Evolutionary conservation across 2,329 filamentous ascomycete species (phyloP).

Genomic region (Aspergillus bombycis): DNA sequence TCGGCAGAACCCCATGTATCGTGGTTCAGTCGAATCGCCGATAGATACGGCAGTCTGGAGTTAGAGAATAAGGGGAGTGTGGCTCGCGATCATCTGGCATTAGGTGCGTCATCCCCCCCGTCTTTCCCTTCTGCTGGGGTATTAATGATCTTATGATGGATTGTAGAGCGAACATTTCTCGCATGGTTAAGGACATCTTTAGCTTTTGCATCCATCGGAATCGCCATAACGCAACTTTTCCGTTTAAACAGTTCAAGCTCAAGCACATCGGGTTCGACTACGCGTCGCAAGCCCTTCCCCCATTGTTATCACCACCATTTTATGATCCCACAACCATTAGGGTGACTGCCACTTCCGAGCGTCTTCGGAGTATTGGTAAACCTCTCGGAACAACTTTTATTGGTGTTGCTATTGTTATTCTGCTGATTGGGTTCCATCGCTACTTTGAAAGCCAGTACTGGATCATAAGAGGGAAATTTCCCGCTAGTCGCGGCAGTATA

Average conservation of each 20-base stretch:
- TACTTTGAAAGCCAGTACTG: slow-evolving; percentile 71
- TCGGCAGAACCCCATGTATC: slow-evolving; percentile 24
- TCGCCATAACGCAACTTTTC: slow-evolving; percentile 68
- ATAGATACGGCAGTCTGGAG: slow-evolving; percentile 65
- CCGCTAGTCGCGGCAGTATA: slow-evolving; percentile 64
- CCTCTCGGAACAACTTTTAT: slow-evolving; percentile 68
- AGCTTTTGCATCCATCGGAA: slow-evolving; percentile 67
- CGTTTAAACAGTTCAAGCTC: slow-evolving; percentile 58
- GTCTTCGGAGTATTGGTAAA: slow-evolving; percentile 58
- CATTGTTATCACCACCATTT: slow-evolving; percentile 23
- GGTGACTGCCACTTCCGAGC: slow-evolving; percentile 20
- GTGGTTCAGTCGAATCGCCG: slow-evolving; percentile 55
- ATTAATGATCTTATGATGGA: neutral
- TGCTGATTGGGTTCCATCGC: slow-evolving; percentile 65
- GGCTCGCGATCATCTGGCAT: slow-evolving; percentile 65
- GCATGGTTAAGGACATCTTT: slow-evolving; percentile 69
- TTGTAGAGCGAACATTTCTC: slow-evolving; percentile 66
- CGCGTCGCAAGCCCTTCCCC: slow-evolving; percentile 23
- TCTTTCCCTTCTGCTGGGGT: neutral
- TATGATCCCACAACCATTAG: slow-evolving; percentile 23
- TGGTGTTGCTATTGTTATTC: slow-evolving; percentile 62
- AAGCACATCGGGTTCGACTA: slow-evolving; percentile 12
- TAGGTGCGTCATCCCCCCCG: slow-evolving; percentile 51
- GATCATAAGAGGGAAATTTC: slow-evolving; percentile 68
- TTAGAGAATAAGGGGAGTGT: slow-evolving; percentile 69